Evolutionary conservation across 306 rosid species (phyloP), one percentile per base, ranked within the genome.

Genomic region (Rosa chinensis): DNA sequence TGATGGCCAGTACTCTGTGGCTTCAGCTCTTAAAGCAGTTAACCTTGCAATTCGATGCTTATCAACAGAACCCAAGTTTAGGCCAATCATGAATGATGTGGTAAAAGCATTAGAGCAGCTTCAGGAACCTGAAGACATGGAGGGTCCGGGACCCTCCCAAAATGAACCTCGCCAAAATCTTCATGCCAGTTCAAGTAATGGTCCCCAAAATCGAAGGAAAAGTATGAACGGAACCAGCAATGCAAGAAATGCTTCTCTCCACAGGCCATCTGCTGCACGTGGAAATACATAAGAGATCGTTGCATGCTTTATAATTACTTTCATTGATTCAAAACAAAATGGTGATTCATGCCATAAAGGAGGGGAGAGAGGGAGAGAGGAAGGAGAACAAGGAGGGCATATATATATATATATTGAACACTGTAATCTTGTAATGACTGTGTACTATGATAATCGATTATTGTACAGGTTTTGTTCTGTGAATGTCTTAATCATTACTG

Each of bases 1-100:
- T 0, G 91, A 91, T 77, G 96, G 97, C 70, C 97, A 93, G 73
- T 96, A 93, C 82, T 66, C 91, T 0, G 13, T 84, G n/a, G 79
- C 84, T 8, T 84, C 79, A 73, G 98, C 96, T 1, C 88, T 91
- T 82, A 91, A 80, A 79, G 89, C 83, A 13, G 93, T 90, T 6
- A 85, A 86, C 75, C 89, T 96, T 37, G 91, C 94, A 4, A 75
- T 88, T 62, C 96, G 64, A 78, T 96, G 99, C 82, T 66, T 96
- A 37, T 82, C 93, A 0, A 88, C 82, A 1, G 97, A 91, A 66
- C 93, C 97, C 32, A 91, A 87, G 81, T 79, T 80, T 32, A 90
- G 99, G 77, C 98, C 98, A 9, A 86, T 78, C 79, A 93, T 96
- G 99, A 89, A 85, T 1, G 89, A 90, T 5, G 94, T 93, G 28